Evolutionary conservation across 345 rosid genomes (phyloP), one percentile per base, ranked within the genome.

Genomic region (Eucalyptus cladocalyx): DNA sequence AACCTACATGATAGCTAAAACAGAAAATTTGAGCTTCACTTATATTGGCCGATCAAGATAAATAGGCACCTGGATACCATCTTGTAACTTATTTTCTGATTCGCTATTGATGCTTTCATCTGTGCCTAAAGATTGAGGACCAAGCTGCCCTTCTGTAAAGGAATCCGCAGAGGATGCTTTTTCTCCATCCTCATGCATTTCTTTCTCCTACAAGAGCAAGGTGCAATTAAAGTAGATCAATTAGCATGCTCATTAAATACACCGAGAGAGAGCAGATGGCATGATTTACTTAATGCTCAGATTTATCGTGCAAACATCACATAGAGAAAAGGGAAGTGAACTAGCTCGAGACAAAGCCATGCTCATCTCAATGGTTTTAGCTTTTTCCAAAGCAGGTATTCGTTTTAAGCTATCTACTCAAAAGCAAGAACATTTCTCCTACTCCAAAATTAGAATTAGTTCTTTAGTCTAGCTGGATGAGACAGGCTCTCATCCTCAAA

Each of bases 1-100:
- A 48, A 50, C 32, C 21, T 32, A 34, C 42, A 26, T 9, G 62
- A 51, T 34, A 28, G 42, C 11, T 5, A 32, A 51, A 86, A 43
- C 34, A 13, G 45, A 50, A 51, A 51, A 86, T 32, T 51, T 14
- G 45, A 50, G 65, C 47, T 15, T 8, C 60, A 32, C 43, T 30
- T 54, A 28, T n/a, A 45, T 86, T 50, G 58, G 30, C n/a, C 5
- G 15, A 48, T 80, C 17, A 69, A 80, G 85, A 50, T 45, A 89
- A 86, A 88, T 40, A 88, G 90, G 87, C 92, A 97, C 99, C 97
- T 93, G 94, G 91, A 88, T 87, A 87, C 90, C 92, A 90, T 58
- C 92, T 89, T 93, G 93, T 91, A 91, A 87, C 87, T 90, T 92
- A 88, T 87, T 91, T 60, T 93, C 95, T 87, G 90, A 92, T 58